These are phyloP conservation scores for Symbiotaphrina buchneri DNA, from an alignment of 495 filamentous ascomycete species.

Conservation along the genomic window DNA sequence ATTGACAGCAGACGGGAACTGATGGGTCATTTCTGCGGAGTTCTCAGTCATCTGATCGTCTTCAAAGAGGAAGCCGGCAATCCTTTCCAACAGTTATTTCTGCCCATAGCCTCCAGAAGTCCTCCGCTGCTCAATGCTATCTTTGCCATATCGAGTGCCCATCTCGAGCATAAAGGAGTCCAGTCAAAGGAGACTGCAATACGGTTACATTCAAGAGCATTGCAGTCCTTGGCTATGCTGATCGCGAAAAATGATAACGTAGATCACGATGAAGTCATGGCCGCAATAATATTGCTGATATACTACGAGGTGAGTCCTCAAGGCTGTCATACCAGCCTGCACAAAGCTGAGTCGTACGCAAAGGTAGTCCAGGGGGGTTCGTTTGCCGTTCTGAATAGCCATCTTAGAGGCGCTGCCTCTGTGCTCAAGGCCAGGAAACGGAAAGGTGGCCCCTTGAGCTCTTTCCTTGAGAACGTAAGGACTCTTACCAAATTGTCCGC, in stretches of 20 bases:
- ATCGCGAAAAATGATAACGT: constrained; percentile 27
- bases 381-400: constrained; percentile 31
- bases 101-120: constrained; percentile 22
- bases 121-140: constrained; percentile 34
- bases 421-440: constrained; percentile 26
- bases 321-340: too few species aligned
- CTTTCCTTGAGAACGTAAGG: constrained; percentile 33
- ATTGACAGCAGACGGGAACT: constrained; percentile 25
- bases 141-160: constrained; percentile 30
- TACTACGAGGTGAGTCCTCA: constrained; percentile 42
- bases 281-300: constrained; percentile 35
- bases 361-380: constrained; percentile 35
- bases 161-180: constrained; percentile 32
- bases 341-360: too few species aligned
- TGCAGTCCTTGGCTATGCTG: constrained; percentile 30
- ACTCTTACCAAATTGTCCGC: neutral
- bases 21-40: constrained; percentile 39
- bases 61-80: constrained; percentile 39
- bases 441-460: constrained; percentile 22
- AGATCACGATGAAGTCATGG: constrained; percentile 29
- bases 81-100: constrained; percentile 34
- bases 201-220: constrained; percentile 32
- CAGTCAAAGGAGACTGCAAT: constrained; percentile 30
- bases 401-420: constrained; percentile 34
- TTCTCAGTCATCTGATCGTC: constrained; percentile 36